Base-by-base conservation (phyloP, 1,284 basidiomycete species). In the Mrakiaceae sp. region DNA sequence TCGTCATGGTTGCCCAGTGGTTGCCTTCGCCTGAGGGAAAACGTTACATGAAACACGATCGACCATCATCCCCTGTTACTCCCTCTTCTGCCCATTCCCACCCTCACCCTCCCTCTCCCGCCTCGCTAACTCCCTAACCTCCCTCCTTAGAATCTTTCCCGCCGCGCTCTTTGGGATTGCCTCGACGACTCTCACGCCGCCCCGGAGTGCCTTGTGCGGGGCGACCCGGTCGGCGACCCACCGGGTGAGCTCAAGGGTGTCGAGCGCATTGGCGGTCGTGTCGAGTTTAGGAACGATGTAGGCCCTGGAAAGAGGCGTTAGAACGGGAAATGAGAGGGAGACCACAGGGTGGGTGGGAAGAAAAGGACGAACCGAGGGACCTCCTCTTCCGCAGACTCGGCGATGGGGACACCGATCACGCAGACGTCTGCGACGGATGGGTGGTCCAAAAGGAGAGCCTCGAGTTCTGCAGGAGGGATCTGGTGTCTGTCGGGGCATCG, bases 401-500 rank as follows among this genome's bases (percentile, higher is more conserved):
- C 27, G 66, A 80, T 81, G 3, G 84, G 77, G 1, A 90, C 76
- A 2, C 87, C 86, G 62, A 90, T 84, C 4, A 91, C 87, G 7
- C 83, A 88, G 0, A 80, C 80, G 70, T 91, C 88, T 3, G 82
- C 83, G 40, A 89, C 78, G 2, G 85, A 81, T 0, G 86, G 83
- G 70, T 91, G 87, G 4, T 81, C 81, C 12, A 91, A 75, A 1
- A 92, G 81, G 0, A 90, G 74, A 50, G 81, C 81, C 72, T 92
- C 89, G 2, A 92, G 79, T 70, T 91, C 89, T 0, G 90, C 88
- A 0, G 89, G 89, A 0, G 90, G 83, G 12, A 92, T 90, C 87
- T 66, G 65, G 50, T 66, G 48, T 2, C 64, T 65, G 49, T 14
- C 2, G 42, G 47, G 2, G 12, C 39, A 54, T 55, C 53, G 27